Evolutionary conservation across 2,329 filamentous ascomycete species (phyloP).

Genomic region (Cercospora beticola): DNA sequence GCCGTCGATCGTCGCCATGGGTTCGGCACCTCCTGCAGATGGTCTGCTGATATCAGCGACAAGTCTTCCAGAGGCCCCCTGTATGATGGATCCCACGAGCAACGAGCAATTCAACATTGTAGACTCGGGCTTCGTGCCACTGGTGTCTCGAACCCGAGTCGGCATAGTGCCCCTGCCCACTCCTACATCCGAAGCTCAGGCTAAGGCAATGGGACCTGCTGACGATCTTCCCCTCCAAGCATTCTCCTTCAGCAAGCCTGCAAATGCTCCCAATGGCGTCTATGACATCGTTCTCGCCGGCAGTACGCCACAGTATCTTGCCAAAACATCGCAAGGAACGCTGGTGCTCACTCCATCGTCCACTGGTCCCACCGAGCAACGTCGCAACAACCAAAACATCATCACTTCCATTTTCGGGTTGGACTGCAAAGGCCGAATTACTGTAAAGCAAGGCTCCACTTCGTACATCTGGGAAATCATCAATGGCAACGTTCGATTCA

Average conservation of each 20-base stretch:
- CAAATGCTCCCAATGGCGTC: neutral
- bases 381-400: constrained; percentile 1
- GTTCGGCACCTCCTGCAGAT: neutral
- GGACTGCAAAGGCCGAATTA: constrained; percentile 13
- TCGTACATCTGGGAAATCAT: constrained; percentile 7
- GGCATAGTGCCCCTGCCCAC: constrained; percentile 2
- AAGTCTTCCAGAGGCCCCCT: neutral
- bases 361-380: neutral
- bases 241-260: constrained; percentile 11
- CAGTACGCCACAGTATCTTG: constrained; percentile 8
- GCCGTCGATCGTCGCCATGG: constrained; percentile 4
- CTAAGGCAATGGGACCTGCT: constrained; percentile 13
- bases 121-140: constrained; percentile 2
- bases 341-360: constrained; percentile 8
- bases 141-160: neutral
- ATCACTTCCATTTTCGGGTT: constrained; percentile 11
- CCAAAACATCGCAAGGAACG: constrained; percentile 5
- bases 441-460: constrained; percentile 3
- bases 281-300: constrained; percentile 15
- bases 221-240: neutral
- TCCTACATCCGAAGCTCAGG: constrained; percentile 13
- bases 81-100: constrained; percentile 1
- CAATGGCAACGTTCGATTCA: neutral
- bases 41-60: neutral
- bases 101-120: constrained; percentile 10